These are phyloP conservation scores for Saccharomycopsis javanensis DNA, from an alignment of 805 yeast species.

Conservation along the genomic window DNA sequence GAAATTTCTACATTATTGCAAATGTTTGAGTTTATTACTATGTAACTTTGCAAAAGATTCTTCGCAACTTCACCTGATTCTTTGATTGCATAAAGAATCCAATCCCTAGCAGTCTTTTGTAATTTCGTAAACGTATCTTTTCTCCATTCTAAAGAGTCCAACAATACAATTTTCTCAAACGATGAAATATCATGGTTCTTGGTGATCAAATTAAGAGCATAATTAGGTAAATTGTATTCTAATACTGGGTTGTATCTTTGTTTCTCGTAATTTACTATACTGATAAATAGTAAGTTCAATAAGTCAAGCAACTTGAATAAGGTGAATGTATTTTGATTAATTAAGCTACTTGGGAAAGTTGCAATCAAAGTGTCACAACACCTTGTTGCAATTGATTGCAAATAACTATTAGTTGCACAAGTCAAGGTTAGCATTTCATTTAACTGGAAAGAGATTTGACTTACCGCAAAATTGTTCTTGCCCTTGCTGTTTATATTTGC, in stretches of 20 bases:
- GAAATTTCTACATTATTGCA: constrained; percentile 5
- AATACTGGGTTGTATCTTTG: constrained; percentile 82
- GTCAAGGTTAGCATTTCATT: constrained; percentile 57
- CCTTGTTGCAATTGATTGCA: constrained; percentile 73
- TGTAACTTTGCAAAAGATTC: constrained; percentile 68
- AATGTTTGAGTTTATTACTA: constrained; percentile 33
- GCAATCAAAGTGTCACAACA: constrained; percentile 62
- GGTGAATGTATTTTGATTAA: constrained; percentile 48
- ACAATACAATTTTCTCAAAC: constrained; percentile 39
- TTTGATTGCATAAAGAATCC: constrained; percentile 54
- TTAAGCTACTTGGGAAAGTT: constrained; percentile 66
- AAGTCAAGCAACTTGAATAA: constrained; percentile 76
- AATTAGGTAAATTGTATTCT: constrained; percentile 35
- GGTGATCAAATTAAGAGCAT: constrained; percentile 3
- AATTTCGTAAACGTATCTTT: constrained; percentile 52
- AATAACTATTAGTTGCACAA: constrained; percentile 64
- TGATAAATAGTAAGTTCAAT: constrained; percentile 63
- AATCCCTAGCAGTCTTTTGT: constrained; percentile 46
- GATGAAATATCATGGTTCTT: constrained; percentile 24
- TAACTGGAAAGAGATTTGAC: constrained; percentile 37
- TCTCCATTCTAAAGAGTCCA: constrained; percentile 75
- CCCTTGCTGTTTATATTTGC: not conserved
- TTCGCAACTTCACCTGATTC: constrained; percentile 66
- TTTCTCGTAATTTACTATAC: constrained; percentile 74
- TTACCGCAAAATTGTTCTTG: constrained; percentile 34